A percentile compares a stretch with the other conserved stretches of the same genome.
Evolutionary conservation across 495 filamentous ascomycete genomes (phyloP).

Genomic region (Poronia punctata): DNA sequence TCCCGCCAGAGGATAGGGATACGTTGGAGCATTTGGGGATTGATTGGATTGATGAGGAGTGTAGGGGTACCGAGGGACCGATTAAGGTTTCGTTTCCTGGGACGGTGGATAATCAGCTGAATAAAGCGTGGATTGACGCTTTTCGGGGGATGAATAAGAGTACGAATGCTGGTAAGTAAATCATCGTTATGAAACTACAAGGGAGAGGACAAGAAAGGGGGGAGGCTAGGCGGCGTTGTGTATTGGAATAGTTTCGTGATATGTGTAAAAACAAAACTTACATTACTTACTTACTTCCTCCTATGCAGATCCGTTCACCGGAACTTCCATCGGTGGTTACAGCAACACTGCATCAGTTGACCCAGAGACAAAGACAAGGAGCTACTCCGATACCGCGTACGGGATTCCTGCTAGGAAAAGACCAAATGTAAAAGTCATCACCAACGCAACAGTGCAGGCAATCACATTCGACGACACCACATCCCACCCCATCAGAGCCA

Average conservation of each 20-base stretch:
- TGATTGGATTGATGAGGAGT: conserved; percentile 27
- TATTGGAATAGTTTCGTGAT: too few species aligned
- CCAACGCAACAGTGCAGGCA: conserved; percentile 36
- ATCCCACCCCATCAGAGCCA: conserved; percentile 23
- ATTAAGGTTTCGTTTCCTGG: conserved; percentile 30
- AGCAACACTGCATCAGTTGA: conserved; percentile 36
- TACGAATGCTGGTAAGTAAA: conserved; percentile 9
- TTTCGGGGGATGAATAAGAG: conserved; percentile 25
- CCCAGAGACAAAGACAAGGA: conserved; percentile 30
- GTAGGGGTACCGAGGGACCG: conserved; percentile 28
- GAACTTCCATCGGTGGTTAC: conserved; percentile 37
- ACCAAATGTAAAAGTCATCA: conserved; percentile 40
- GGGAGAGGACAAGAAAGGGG: too few species aligned
- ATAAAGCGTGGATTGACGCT: conserved; percentile 20
- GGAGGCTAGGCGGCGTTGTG: too few species aligned
- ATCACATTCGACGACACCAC: conserved; percentile 34
- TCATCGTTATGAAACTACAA: too few species aligned
- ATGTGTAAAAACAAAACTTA: conserved; percentile 33
- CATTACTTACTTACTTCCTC: conserved; percentile 32
- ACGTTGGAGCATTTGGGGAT: conserved; percentile 25
- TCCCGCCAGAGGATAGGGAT: conserved; percentile 16
- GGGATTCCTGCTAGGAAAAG: conserved; percentile 24
- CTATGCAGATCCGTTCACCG: conserved; percentile 29
- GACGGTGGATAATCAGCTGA: conserved; percentile 1
- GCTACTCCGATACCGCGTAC: conserved; percentile 32